These are phyloP conservation scores for Talaromyces liani DNA, from an alignment of 495 filamentous ascomycete genomes.

Conservation along the genomic window DNA sequence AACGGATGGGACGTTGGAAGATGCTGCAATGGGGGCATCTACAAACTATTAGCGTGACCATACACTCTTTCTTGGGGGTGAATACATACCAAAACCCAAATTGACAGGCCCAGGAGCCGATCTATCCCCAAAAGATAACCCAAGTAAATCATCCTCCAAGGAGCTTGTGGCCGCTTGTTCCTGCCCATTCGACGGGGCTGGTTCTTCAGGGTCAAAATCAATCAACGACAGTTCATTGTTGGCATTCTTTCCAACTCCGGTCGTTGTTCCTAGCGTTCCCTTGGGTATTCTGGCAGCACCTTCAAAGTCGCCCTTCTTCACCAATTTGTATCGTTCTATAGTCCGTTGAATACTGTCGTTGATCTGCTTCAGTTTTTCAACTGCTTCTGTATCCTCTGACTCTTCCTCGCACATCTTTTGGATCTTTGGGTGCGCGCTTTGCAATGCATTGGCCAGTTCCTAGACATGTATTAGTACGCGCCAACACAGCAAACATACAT, in stretches of 20 bases:
- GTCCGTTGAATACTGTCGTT: slow-evolving; percentile 98
- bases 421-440: slow-evolving; percentile 95
- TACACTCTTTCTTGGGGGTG: slow-evolving; percentile 37
- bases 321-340: slow-evolving; percentile 85
- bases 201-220: slow-evolving; percentile 65
- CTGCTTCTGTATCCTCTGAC: slow-evolving; percentile 91
- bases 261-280: slow-evolving; percentile 68
- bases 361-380: slow-evolving; percentile 90
- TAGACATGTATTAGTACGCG: slow-evolving; percentile 18
- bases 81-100: slow-evolving; percentile 67
- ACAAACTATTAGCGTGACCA: slow-evolving; percentile 1
- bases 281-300: slow-evolving; percentile 77
- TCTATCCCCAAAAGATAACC: slow-evolving; percentile 57
- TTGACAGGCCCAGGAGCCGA: slow-evolving; percentile 78
- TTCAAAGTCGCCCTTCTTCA: slow-evolving; percentile 89
- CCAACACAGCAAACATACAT: neutral
- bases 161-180: slow-evolving; percentile 31
- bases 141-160: slow-evolving; percentile 60
- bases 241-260: slow-evolving; percentile 64
- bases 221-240: slow-evolving; percentile 88
- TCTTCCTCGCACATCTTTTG: slow-evolving; percentile 99
- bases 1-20: slow-evolving; percentile 10
- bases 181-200: slow-evolving; percentile 31
- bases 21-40: slow-evolving; percentile 5
- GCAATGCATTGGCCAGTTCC: slow-evolving; percentile 85